Evolutionary conservation across 2,329 filamentous ascomycete genomes (phyloP).

Genomic region (Clarireedia sp.): DNA sequence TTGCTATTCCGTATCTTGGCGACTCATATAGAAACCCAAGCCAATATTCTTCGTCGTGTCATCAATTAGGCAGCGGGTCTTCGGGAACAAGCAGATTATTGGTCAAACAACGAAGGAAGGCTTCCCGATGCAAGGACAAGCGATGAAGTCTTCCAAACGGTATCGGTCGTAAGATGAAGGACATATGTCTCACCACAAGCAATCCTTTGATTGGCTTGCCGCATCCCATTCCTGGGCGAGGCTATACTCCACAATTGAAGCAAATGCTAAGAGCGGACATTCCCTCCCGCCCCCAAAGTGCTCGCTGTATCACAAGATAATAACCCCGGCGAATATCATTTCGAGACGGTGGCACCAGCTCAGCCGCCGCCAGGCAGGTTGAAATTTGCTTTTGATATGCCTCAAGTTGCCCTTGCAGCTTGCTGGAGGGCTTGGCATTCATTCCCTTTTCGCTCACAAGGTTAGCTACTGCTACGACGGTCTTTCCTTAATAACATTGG

Average conservation of each 20-base stretch:
- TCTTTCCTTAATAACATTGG: not conserved
- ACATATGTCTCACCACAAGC: too few species aligned
- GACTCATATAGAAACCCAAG: not conserved
- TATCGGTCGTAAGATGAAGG: too few species aligned
- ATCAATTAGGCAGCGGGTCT: conserved; percentile 4
- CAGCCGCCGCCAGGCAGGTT: not conserved
- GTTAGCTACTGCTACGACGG: not conserved
- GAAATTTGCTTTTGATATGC: not conserved
- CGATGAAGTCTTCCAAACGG: not conserved
- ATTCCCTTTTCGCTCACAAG: not conserved
- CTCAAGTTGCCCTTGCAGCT: not conserved
- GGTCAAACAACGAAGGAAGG: not conserved
- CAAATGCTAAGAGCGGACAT: not conserved
- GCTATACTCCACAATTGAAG: not conserved
- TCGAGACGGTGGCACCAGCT: not conserved
- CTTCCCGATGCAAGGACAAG: not conserved
- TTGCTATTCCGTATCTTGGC: conserved; percentile 2
- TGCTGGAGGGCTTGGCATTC: conserved; percentile 1
- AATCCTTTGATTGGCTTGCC: not conserved
- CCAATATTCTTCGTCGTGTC: not conserved
- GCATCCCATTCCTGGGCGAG: not conserved
- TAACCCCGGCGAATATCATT: not conserved
- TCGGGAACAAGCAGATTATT: not conserved
- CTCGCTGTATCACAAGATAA: not conserved
- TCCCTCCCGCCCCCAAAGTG: not conserved